A percentile compares a stretch with the other conserved stretches of the same genome.
Conservation (phyloP, 176 grass and related monocot genomes). For the Cocos nucifera region DNA sequence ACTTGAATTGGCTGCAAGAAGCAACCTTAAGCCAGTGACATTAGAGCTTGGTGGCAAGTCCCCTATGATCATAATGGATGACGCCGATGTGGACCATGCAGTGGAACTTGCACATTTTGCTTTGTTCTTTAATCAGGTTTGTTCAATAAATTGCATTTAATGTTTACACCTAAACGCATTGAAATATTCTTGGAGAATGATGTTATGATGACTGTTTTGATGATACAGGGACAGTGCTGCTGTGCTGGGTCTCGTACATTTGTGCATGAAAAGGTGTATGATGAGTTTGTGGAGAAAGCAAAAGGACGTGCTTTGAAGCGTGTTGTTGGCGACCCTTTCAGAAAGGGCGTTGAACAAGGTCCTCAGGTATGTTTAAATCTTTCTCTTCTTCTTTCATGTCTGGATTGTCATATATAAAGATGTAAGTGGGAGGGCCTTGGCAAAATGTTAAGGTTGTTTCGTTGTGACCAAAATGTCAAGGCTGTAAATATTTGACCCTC, state of each 20-base stretch:
- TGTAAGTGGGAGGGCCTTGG: too few relatives aligned
- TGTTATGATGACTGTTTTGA: conserved; percentile 1
- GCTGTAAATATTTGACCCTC: too few relatives aligned
- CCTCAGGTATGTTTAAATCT: conserved; percentile 45
- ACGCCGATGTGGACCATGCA: conserved; percentile 70
- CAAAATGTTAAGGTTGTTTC: too few relatives aligned
- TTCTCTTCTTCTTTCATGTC: too few relatives aligned
- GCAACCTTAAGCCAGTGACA: conserved; percentile 88
- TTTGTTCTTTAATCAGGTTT: conserved; percentile 96
- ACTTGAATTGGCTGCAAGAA: conserved; percentile 79
- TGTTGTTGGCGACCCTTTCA: conserved; percentile 91
- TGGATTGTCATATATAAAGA: too few relatives aligned
- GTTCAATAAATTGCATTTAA: not conserved
- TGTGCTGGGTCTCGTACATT: conserved; percentile 93
- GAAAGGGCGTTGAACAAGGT: conserved; percentile 68
- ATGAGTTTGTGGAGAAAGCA: conserved; percentile 94
- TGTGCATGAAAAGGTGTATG: conserved; percentile 76
- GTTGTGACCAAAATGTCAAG: too few relatives aligned
- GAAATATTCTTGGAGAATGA: not conserved
- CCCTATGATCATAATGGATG: conserved; percentile 84
- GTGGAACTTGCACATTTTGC: conserved; percentile 86
- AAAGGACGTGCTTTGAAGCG: conserved; percentile 60
- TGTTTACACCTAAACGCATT: too few relatives aligned
- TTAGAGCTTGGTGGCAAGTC: conserved; percentile 96
- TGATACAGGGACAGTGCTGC: conserved; percentile 79